Evolutionary conservation across 306 rosid genomes (phyloP).

Genomic region (Vigna mungo): DNA sequence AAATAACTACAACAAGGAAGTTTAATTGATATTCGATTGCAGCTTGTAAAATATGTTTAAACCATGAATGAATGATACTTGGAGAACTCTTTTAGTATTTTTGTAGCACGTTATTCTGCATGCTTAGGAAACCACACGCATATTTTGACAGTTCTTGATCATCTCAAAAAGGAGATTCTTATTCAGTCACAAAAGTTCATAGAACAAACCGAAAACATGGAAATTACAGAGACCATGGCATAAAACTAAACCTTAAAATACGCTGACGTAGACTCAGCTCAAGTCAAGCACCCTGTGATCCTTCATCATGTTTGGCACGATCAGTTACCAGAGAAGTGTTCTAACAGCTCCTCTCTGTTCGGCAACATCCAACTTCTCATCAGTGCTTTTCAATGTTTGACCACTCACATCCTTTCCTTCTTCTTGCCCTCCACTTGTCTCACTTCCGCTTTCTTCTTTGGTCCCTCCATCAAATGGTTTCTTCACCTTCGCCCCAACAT

Average conservation of each 20-base stretch:
- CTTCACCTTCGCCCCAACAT: conserved; percentile 39
- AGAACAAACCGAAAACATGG: conserved; percentile 26
- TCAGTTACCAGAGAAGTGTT: not conserved
- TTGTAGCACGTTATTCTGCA: not conserved
- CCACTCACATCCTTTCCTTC: not conserved
- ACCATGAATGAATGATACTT: not conserved
- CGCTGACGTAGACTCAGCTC: not conserved
- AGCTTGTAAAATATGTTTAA: not conserved
- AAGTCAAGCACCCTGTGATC: not conserved
- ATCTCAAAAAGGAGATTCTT: conserved; percentile 29
- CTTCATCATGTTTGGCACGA: conserved; percentile 29
- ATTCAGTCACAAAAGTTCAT: conserved; percentile 28
- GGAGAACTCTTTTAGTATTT: not conserved
- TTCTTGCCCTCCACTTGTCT: conserved; percentile 9
- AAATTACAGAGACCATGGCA: not conserved
- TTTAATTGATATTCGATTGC: too few relatives aligned
- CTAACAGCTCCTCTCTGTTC: not conserved
- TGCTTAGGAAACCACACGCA: not conserved
- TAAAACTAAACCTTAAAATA: conserved; percentile 1
- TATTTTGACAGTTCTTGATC: not conserved
- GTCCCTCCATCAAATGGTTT: conserved; percentile 26
- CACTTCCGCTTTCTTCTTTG: not conserved
- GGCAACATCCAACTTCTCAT: conserved; percentile 13
- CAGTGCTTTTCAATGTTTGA: conserved; percentile 30
- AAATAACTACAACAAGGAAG: too few relatives aligned